Evolutionary conservation across 768 basidiomycete genomes (phyloP), one percentile per base, ranked within the genome.

Genomic region (Trametes cubensis): DNA sequence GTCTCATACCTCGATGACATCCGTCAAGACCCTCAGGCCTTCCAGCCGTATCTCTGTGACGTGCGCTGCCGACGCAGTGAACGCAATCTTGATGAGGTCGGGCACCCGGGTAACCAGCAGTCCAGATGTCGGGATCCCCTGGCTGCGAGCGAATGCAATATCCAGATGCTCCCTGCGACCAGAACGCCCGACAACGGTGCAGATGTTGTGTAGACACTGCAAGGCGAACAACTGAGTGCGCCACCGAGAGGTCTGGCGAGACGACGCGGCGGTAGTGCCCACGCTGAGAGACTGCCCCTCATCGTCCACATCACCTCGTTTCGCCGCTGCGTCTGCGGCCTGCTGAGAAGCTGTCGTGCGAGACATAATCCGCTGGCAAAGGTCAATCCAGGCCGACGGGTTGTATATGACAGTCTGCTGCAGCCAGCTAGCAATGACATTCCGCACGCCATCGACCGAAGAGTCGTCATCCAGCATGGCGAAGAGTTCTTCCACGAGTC

Each of bases 361-460:
- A 6, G 92, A 88, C 94, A 99, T 98, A 71, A 99, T 98, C 25
- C 94, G 81, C 73, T 98, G 96, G 69, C 96, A 98, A 1, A 98
- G 81, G 70, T 95, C 95, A 58, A 99, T 97, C 97, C 97, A 99
- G 0, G 95, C 97, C 0, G 91, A 94, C 0, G 97, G 96, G 63
- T 95, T 92, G 59, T 92, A 85, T 20, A 92, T 81, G 1, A 94
- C 95, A 0, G 97, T 98, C 73, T 99, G 97, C 64, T 90, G 86
- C 7, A 98, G 79, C 97, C 97, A 99, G 65, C 90, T 93, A 14
- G 85, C 80, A 67, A 98, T 98, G 60, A 98, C 94, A 64, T 93
- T 90, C 30, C 92, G 82, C 23, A 98, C 95, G 4, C 97, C 97
- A 65, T 96, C 90, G 17, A 98, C 90, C 3, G 89, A 91, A 0